Evolutionary conservation across 108 stramenopile species (phyloP).

Genomic region (Asterionellopsis glacialis): DNA sequence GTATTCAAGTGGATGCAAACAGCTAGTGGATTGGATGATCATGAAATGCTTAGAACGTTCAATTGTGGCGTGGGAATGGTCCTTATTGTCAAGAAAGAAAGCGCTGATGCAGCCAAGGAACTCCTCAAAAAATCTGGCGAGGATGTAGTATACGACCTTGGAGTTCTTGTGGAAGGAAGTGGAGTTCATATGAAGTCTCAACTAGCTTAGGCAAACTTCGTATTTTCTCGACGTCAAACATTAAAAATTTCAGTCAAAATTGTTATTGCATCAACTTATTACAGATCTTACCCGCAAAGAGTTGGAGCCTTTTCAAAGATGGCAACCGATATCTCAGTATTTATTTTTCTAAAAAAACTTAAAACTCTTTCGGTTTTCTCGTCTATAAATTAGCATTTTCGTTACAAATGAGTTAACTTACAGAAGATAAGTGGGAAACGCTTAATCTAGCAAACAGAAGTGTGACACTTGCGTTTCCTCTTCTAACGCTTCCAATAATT

Average conservation of each 20-base stretch:
- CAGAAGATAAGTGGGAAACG: too few species aligned
- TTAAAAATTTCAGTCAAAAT: too few species aligned
- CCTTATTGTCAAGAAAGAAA: slow-evolving; percentile 70
- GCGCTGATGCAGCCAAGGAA: slow-evolving; percentile 62
- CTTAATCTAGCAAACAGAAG: too few species aligned
- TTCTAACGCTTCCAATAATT: neutral
- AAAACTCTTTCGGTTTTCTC: too few species aligned
- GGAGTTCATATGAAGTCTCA: slow-evolving; percentile 18
- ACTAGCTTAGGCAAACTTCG: neutral
- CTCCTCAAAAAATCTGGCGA: slow-evolving; percentile 73
- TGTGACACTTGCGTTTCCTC: neutral
- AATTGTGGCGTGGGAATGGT: slow-evolving; percentile 98
- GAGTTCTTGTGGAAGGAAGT: slow-evolving; percentile 47
- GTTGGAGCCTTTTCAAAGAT: too few species aligned
- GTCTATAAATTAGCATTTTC: too few species aligned
- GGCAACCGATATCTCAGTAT: too few species aligned
- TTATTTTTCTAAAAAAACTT: too few species aligned
- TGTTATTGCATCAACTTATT: too few species aligned
- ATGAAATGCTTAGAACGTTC: slow-evolving; percentile 95
- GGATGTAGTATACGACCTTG: slow-evolving; percentile 65
- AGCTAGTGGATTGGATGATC: slow-evolving; percentile 84
- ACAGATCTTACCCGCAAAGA: too few species aligned
- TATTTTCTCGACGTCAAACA: too few species aligned
- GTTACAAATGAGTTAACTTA: too few species aligned
- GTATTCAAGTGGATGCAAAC: slow-evolving; percentile 95